A percentile compares a stretch with the other conserved stretches of the same genome.
phyloP scores from a whole-genome alignment of 2,329 filamentous ascomycete genomes.

The Penicillium brasilianum region DNA sequence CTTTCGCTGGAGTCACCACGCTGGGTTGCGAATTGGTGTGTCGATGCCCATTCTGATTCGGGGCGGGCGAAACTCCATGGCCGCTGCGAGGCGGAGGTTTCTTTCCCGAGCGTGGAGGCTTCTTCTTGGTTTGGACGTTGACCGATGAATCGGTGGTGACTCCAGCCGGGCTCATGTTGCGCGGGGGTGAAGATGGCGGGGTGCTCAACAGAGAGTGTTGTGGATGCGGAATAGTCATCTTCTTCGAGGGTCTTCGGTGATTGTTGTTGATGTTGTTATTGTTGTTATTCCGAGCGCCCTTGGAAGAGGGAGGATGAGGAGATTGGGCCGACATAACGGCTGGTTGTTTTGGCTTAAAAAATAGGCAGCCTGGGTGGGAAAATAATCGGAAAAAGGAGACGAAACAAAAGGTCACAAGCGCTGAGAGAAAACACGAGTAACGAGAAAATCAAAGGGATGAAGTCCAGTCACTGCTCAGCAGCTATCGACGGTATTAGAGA shows the following conservation, averaged over 20 bases:
- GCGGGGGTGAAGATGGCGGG: slow-evolving; percentile 45
- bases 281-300: slow-evolving; percentile 42
- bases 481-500: slow-evolving; percentile 37
- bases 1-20: slow-evolving; percentile 49
- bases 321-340: slow-evolving; percentile 53
- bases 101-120: slow-evolving; percentile 42
- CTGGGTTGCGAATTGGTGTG: slow-evolving; percentile 43
- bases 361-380: slow-evolving; percentile 52
- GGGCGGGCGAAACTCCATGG: slow-evolving; percentile 33
- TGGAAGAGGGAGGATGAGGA: slow-evolving; percentile 45
- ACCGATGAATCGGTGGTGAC: slow-evolving; percentile 38
- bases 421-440: slow-evolving; percentile 30
- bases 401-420: slow-evolving; percentile 28
- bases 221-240: slow-evolving; percentile 39
- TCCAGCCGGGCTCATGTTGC: slow-evolving; percentile 39
- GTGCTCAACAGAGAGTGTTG: slow-evolving; percentile 40
- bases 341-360: slow-evolving; percentile 51
- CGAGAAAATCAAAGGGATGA: slow-evolving; percentile 25
- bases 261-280: slow-evolving; percentile 14
- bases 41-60: slow-evolving; percentile 29
- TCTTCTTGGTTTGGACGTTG: slow-evolving; percentile 43
- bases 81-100: slow-evolving; percentile 37
- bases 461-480: slow-evolving; percentile 41
- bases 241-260: slow-evolving; percentile 44
- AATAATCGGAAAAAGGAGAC: slow-evolving; percentile 27